Base-by-base conservation (phyloP, 2,329 filamentous ascomycete species). In the Colletotrichum ledebouriae region DNA sequence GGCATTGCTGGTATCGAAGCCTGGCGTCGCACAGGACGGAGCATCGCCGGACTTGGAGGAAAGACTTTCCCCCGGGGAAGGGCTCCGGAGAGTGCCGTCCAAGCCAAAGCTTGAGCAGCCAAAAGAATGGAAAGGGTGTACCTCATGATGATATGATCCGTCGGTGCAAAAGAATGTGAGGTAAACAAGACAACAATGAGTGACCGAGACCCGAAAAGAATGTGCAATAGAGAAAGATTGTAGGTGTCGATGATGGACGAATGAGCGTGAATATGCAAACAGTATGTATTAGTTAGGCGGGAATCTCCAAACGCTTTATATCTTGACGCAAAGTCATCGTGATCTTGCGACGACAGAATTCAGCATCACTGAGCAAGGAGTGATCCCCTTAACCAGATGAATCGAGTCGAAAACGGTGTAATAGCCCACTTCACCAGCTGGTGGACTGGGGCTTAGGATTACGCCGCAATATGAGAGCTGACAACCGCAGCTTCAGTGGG, bases 1-100 rank as follows among this genome's bases (percentile, higher is more conserved):
- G 58, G 52, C 9, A 42, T 29, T 6, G 66, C 46, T 3, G 41
- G 37, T 6, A 65, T 20, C 10, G 44, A 47, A 11, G 52, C 37
- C 41, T 56, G 60, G 17, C 65, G 69, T n/a, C 47, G 57, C 6
- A 66, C 53, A 7, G 69, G 66, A 22, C 57, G 60, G 12, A 71
- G 61, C n/a, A 71, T 10, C 13, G 44, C 55, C 42, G 47, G 50
- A 55, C 47, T 55, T 6, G 57, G n/a, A 33, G 7, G 2, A 20
- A 15, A 22, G 11, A 50, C 39, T 39, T 58, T 13, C 9, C 53
- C 29, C 9, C n/a, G 37, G 4, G 66, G 61, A 12, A 71, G 47
- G 11, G 42, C 61, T 11, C 61, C 66, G 2, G 66, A 56, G 7
- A 58, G 29, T 12, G 50, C 33, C 13, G 59, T 42, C 25, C 55